Evolutionary conservation across 2,329 filamentous ascomycete species (phyloP), one percentile per base, ranked within the genome.

Genomic region (Helminthosporium solani): DNA sequence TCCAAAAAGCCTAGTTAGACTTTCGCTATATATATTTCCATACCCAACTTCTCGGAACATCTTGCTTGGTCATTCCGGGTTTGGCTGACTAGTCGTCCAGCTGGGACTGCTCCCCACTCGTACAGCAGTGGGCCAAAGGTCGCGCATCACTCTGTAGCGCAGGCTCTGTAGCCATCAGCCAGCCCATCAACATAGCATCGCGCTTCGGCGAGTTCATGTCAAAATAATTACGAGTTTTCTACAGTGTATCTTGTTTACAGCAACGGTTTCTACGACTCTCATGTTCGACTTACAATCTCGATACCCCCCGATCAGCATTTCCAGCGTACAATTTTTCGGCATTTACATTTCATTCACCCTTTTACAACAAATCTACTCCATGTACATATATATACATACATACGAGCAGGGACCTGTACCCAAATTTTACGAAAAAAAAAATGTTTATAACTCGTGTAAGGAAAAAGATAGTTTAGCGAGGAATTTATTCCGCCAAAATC

Each of bases 1-100:
- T 60, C 23, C 23, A 9, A 61, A 18, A 31, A 31, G 14, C 14
- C 7, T 46, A 40, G 12, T 35, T 34, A 41, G 25, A 33, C 19
- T 47, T 30, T 28, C n/a, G n/a, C n/a, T n/a, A n/a, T n/a, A n/a
- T n/a, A n/a, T n/a, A n/a, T n/a, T n/a, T n/a, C n/a, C 35, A 35
- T 43, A 3, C 20, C 9, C 21, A 36, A 11, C 21, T 38, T 19
- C 23, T 25, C 23, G 5, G 23, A 25, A 25, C 9, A 25, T 9
- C 23, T 21, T 34, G 34, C 7, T 14, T 7, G 5, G 9, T 18
- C 9, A 7, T 18, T 12, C 33, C 19, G 8, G 16, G 19, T 35
- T 12, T 11, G 16, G 33, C 33, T 35, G 19, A 21, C 33, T 35
- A 15, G n/a, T 4, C 8, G 9, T 21, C 19, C 16, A 35, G 33